Evolutionary conservation across 2,329 filamentous ascomycete genomes (phyloP), one percentile per base, ranked within the genome.

Genomic region (Pseudogymnoascus sp.): DNA sequence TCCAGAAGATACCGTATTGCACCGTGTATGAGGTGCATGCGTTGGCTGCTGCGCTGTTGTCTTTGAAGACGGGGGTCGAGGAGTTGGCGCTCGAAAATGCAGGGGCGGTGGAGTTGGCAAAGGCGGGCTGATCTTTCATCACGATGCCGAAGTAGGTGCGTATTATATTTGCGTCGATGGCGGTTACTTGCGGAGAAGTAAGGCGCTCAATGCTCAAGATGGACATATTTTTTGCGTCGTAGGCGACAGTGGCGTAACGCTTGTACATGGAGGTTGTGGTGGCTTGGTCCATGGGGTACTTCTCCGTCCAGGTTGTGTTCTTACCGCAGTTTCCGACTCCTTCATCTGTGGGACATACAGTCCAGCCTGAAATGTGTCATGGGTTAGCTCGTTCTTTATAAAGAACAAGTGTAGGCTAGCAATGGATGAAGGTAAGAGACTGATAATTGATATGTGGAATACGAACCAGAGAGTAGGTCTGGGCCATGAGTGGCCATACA

Each of bases 241-340:
- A 57, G 51, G 51, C 51, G 25, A 57, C 51, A 16, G n/a, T n/a
- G 8, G 51, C 51, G n/a, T 19, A 19, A 19, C 51, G 51, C 25
- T 57, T 31, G 16, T 57, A 57, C 51, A 57, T 57, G 5, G 51
- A 57, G 10, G 51, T 57, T 11, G 51, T 57, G 10, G 51, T 57
- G 51, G 51, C n/a, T 57, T 57, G 51, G 51, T 57, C 51, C 51
- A 57, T 57, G 4, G 51, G 51, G 25, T 34, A 57, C 51, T 57
- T 57, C 51, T 57, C n/a, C 8, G 51, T 57, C 51, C 51, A 57
- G 25, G 51, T 57, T 19, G 51, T 57, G 28, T 57, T 57, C 5
- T 57, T n/a, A 28, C 25, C 51, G n/a, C 51, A 57, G 51, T 57
- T 19, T 19, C 51, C 28, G 51, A 57, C 28, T 16, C 25, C 51